phyloP scores from a whole-genome alignment of 2,329 filamentous ascomycete species.

The Monilinia fructicola region DNA sequence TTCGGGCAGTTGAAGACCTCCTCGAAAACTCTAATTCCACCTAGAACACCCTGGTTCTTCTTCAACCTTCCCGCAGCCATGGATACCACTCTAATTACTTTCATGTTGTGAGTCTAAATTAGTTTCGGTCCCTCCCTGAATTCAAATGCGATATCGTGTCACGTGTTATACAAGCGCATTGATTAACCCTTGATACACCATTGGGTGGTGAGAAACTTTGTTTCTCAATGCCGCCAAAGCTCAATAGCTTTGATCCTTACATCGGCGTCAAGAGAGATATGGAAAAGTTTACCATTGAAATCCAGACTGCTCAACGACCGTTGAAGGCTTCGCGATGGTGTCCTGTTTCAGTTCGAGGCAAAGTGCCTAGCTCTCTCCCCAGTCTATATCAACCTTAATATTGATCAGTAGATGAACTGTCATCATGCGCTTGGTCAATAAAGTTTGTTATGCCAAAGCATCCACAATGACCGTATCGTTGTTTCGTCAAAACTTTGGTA shows the following conservation, averaged over 20 bases:
- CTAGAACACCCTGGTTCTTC: constrained; percentile 11
- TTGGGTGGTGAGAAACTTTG: background rate
- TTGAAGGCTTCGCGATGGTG: background rate
- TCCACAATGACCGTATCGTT: background rate
- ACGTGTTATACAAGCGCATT: constrained; percentile 12
- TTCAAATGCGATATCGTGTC: background rate
- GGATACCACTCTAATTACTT: constrained; percentile 64
- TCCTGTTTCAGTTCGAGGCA: background rate
- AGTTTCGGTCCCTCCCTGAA: constrained; percentile 1
- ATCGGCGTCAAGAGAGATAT: background rate
- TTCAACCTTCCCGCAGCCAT: constrained; percentile 32
- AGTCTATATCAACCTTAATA: background rate
- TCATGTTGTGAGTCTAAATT: constrained; percentile 54
- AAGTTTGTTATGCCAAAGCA: background rate
- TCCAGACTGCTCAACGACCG: background rate
- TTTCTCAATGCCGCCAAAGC: background rate
- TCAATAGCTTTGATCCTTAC: background rate
- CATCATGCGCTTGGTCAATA: constrained; percentile 3
- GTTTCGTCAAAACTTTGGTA: background rate
- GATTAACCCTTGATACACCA: constrained; percentile 13
- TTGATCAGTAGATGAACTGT: constrained; percentile 4
- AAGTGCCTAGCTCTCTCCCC: background rate
- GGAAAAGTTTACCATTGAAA: constrained; percentile 1
- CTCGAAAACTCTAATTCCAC: background rate
- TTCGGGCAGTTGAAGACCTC: constrained; percentile 5